Percentiles rank a stretch among this genome's conserved stretches.
phyloP scores from a whole-genome alignment of 495 filamentous ascomycete genomes.

The Rhizodiscina lignyota region DNA sequence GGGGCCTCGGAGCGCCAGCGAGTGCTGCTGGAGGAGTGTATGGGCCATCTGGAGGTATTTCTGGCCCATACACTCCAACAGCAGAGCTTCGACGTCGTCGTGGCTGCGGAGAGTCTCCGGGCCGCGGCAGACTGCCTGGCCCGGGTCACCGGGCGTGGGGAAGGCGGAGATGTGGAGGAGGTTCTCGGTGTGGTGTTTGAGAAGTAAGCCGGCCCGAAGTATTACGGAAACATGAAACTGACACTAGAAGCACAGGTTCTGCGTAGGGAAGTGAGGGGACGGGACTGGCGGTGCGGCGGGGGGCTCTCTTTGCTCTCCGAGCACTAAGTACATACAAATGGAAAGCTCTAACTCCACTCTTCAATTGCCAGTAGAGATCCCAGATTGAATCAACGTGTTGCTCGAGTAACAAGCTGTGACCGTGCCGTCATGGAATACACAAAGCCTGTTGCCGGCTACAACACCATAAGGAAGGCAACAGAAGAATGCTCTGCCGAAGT shows the following conservation, averaged over 20 bases:
- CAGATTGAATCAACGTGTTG: too few relatives aligned
- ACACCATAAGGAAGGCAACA: too few relatives aligned
- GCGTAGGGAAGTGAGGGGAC: slow-evolving; percentile 50
- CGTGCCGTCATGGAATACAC: too few relatives aligned
- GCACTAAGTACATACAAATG: too few relatives aligned
- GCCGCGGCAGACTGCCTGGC: slow-evolving; percentile 65
- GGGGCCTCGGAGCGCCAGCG: slow-evolving; percentile 83
- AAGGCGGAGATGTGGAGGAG: slow-evolving; percentile 85
- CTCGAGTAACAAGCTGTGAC: too few relatives aligned
- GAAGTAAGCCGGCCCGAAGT: slow-evolving; percentile 53
- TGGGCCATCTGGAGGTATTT: slow-evolving; percentile 52
- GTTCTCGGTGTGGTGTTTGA: slow-evolving; percentile 96
- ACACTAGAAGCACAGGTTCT: slow-evolving; percentile 30
- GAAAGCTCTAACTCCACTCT: too few relatives aligned
- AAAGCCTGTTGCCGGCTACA: too few relatives aligned
- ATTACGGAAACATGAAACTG: too few relatives aligned
- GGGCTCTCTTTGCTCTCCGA: too few relatives aligned
- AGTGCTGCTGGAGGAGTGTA: slow-evolving; percentile 58
- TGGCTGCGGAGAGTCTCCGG: slow-evolving; percentile 82
- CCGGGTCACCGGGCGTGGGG: slow-evolving; percentile 75
- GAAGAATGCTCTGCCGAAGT: too few relatives aligned
- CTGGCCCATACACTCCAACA: slow-evolving; percentile 24
- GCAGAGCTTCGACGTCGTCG: slow-evolving; percentile 58
- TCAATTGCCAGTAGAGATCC: too few relatives aligned
- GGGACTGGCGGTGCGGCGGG: too few relatives aligned